Percentiles rank a stretch among this genome's conserved stretches.
Conservation (phyloP, 2,329 filamentous ascomycete species). For the Sporothrix pseudoabietina region DNA sequence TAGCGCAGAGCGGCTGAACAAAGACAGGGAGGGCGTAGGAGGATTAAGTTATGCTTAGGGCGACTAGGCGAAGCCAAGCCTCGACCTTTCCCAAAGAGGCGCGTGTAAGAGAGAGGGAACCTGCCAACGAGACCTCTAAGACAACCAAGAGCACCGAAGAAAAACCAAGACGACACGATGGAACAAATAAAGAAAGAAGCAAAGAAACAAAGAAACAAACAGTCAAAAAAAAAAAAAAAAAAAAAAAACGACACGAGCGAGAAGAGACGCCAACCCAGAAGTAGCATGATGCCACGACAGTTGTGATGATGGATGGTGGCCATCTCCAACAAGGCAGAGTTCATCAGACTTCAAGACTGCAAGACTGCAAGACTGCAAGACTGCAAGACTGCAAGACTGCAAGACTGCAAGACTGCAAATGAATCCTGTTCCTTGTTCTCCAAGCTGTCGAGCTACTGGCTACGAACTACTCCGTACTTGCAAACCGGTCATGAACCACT, state of each 20-base stretch:
- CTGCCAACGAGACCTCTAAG: background rate
- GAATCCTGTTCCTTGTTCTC: background rate
- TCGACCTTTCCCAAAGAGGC: background rate
- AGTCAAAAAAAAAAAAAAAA: background rate
- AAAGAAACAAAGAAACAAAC: no score
- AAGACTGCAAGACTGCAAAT: background rate
- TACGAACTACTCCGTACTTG: no score
- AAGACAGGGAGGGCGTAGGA: background rate
- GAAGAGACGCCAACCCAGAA: background rate
- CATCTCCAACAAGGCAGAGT: background rate
- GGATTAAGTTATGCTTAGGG: background rate
- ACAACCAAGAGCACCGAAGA: background rate
- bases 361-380: background rate
- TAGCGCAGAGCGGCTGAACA: slow-evolving; percentile 26
- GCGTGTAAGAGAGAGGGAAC: background rate
- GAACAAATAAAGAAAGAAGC: no score
- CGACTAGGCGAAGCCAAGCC: background rate
- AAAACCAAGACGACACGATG: background rate
- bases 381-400: background rate
- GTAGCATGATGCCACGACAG: background rate
- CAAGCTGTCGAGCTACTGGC: no score
- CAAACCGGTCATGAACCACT: no score
- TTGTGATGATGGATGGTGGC: background rate
- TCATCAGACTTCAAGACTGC: background rate
- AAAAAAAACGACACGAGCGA: no score